Evolutionary conservation across 257 asterid genomes (phyloP).

Genomic region (Solanum gandarillasii): DNA sequence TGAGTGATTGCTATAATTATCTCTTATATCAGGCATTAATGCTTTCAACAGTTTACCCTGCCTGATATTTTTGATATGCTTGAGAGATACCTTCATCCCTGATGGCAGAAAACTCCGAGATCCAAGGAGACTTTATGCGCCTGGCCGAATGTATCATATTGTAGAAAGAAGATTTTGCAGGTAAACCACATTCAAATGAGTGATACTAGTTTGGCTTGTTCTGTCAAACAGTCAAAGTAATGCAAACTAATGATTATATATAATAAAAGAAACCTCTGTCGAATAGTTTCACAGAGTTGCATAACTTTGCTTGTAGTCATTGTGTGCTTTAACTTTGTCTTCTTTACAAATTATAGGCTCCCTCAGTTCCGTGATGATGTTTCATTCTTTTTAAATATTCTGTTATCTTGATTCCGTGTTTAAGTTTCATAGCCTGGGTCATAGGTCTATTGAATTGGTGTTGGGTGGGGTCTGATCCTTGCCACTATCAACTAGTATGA

Average conservation of each 20-base stretch:
- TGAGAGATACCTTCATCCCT: slow-evolving; percentile 85
- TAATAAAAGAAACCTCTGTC: background rate
- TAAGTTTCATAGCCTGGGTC: background rate
- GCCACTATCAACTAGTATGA: background rate
- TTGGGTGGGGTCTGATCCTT: background rate
- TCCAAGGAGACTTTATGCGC: slow-evolving; percentile 92
- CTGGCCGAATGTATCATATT: slow-evolving; percentile 97
- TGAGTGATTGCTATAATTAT: slow-evolving; percentile 21
- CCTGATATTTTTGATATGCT: slow-evolving; percentile 81
- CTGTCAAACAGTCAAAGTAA: background rate
- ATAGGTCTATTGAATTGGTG: background rate
- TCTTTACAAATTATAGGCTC: background rate
- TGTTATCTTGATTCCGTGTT: background rate
- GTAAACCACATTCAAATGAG: slow-evolving; percentile 19
- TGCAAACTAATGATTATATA: background rate
- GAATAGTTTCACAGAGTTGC: background rate
- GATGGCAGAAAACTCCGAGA: slow-evolving; percentile 91
- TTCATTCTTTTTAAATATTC: background rate
- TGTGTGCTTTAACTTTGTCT: background rate
- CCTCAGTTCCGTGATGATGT: background rate
- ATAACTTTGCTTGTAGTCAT: background rate
- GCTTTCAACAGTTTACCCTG: slow-evolving; percentile 79
- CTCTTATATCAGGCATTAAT: slow-evolving; percentile 48
- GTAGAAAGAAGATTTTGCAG: slow-evolving; percentile 86
- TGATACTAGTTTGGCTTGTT: background rate